A percentile compares a stretch with the other conserved stretches of the same genome.
phyloP scores from a whole-genome alignment of 257 asterid species.

The Nicotiana paniculata region DNA sequence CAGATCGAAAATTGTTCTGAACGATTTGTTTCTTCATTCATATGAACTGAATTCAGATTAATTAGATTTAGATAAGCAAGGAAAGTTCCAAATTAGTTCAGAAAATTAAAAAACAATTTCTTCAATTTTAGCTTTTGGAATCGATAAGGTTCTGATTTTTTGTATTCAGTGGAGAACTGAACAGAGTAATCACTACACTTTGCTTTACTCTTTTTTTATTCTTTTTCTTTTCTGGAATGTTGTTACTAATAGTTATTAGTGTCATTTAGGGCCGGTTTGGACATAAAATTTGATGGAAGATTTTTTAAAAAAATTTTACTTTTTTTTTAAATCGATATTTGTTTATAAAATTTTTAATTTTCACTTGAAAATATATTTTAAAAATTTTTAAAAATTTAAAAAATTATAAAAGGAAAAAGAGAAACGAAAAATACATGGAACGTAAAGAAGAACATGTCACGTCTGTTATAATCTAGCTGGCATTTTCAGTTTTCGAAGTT shows the following conservation, averaged over 20 bases:
- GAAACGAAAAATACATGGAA: background rate
- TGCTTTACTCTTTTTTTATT: background rate
- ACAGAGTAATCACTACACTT: background rate
- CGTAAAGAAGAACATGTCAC: constrained; percentile 6
- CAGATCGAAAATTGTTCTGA: background rate
- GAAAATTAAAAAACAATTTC: background rate
- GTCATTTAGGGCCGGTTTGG: background rate
- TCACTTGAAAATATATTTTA: no score
- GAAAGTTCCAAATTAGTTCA: background rate
- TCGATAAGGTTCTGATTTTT: background rate
- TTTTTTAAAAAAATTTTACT: no score
- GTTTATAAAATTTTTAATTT: no score
- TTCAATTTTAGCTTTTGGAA: background rate
- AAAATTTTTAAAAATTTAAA: no score
- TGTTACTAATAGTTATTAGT: background rate
- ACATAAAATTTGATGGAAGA: no score
- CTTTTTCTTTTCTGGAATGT: background rate
- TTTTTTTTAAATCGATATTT: no score
- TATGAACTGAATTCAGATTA: background rate
- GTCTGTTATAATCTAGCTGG: constrained; percentile 13
- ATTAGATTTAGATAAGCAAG: background rate
- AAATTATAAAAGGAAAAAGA: background rate
- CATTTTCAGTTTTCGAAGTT: constrained; percentile 12
- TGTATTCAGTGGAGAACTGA: constrained; percentile 1
- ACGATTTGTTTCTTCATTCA: background rate